A percentile compares a stretch with the other conserved stretches of the same genome.
Conservation (phyloP, 164 flowering plant genomes). For the Amborella trichopoda region DNA sequence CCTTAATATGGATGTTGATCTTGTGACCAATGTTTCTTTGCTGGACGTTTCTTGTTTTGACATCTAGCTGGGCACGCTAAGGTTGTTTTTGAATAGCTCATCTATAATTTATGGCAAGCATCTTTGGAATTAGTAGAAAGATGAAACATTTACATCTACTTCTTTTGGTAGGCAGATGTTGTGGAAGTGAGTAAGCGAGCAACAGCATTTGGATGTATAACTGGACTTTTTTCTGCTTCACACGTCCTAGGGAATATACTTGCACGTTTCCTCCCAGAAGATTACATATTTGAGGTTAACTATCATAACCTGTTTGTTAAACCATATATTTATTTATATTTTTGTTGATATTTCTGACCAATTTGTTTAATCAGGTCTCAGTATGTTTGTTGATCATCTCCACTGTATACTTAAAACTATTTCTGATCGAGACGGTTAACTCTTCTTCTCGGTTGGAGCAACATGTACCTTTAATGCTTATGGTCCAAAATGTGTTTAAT, state of each 20-base stretch:
- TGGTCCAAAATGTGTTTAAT: constrained; percentile 18
- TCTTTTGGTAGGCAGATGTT: constrained; percentile 57
- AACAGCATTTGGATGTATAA: constrained; percentile 73
- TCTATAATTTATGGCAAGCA: background rate
- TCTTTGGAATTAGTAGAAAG: background rate
- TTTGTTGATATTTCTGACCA: constrained; percentile 2
- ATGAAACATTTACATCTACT: constrained; percentile 3
- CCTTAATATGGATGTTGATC: too few species aligned
- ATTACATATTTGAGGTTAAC: constrained; percentile 53
- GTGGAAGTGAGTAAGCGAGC: constrained; percentile 50
- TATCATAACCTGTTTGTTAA: background rate
- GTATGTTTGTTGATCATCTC: constrained; percentile 45
- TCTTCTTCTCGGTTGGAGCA: constrained; percentile 21
- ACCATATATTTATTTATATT: background rate
- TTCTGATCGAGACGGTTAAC: constrained; percentile 54
- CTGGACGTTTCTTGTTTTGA: background rate
- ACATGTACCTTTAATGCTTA: constrained; percentile 15
- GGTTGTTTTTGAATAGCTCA: background rate
- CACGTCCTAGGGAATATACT: constrained; percentile 72
- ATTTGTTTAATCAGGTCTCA: constrained; percentile 46
- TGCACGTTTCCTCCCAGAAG: constrained; percentile 76
- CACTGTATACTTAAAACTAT: constrained; percentile 53
- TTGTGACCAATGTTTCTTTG: background rate
- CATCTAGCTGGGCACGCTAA: too few species aligned
- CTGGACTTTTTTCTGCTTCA: constrained; percentile 70